Percentiles rank a stretch among this genome's conserved stretches.
Evolutionary conservation across 2,329 filamentous ascomycete species (phyloP).

Genomic region (Fusarium dimerum): DNA sequence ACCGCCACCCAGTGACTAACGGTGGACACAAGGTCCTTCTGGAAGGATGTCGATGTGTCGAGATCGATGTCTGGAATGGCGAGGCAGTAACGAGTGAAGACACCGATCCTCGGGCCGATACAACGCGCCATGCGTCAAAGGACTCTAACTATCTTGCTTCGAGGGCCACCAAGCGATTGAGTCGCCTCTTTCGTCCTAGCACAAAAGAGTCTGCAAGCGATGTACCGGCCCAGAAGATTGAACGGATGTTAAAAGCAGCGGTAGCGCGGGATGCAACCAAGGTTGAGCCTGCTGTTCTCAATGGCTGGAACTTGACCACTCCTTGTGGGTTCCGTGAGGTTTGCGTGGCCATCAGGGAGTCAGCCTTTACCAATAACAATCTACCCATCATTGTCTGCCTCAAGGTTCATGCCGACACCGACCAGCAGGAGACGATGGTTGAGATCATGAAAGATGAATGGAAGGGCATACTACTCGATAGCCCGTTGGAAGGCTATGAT

Average conservation of each 20-base stretch:
- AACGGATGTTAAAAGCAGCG: slow-evolving; percentile 29
- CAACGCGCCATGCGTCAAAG: slow-evolving; percentile 22
- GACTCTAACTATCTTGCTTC: no score
- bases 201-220: no score
- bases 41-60: slow-evolving; percentile 81
- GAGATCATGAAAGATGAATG: slow-evolving; percentile 90
- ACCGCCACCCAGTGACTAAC: background rate
- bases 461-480: slow-evolving; percentile 70
- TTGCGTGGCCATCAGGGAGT: slow-evolving; percentile 74
- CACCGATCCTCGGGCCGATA: slow-evolving; percentile 45
- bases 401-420: slow-evolving; percentile 78
- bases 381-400: slow-evolving; percentile 88
- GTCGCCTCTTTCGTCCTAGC: no score
- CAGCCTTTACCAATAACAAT: slow-evolving; percentile 72
- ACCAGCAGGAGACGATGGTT: slow-evolving; percentile 90
- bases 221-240: no score
- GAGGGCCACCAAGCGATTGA: no score
- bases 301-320: slow-evolving; percentile 79
- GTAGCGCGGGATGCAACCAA: slow-evolving; percentile 22
- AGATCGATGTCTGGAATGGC: slow-evolving; percentile 94
- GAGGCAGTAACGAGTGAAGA: slow-evolving; percentile 42
- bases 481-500: slow-evolving; percentile 49
- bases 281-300: slow-evolving; percentile 76
- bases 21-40: slow-evolving; percentile 60
- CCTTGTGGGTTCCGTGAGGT: slow-evolving; percentile 84